Percentiles rank a stretch among this genome's conserved stretches.
phyloP scores from a whole-genome alignment of 1,139 yeast species.

The Debaryomyces coudertii region DNA sequence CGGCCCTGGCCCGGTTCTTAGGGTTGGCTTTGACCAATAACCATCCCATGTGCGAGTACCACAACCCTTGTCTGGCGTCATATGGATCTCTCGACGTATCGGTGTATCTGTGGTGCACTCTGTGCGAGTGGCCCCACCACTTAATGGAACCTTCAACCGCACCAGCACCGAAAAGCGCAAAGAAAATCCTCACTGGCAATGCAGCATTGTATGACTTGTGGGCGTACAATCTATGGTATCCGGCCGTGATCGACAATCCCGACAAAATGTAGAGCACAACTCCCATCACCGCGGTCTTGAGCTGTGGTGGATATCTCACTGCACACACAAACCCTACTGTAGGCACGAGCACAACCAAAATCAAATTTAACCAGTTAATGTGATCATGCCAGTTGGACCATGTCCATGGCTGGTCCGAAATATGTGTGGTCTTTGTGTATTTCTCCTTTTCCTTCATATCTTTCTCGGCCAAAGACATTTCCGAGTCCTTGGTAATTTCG shows the following conservation, averaged over 20 bases:
- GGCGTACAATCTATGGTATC: conserved; percentile 73
- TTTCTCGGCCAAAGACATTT: conserved; percentile 53
- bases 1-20: conserved; percentile 93
- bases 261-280: conserved; percentile 65
- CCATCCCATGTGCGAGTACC: conserved; percentile 98
- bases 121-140: conserved; percentile 99
- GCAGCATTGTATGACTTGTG: conserved; percentile 86
- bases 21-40: conserved; percentile 94
- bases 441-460: conserved; percentile 57
- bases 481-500: conserved; percentile 56
- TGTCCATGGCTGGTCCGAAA: conserved; percentile 93
- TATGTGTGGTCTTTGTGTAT: conserved; percentile 60
- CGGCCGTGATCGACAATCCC: conserved; percentile 92
- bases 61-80: conserved; percentile 93
- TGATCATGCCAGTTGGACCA: conserved; percentile 80
- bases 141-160: conserved; percentile 96
- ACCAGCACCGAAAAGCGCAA: conserved; percentile 89
- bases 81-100: conserved; percentile 97
- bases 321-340: conserved; percentile 59
- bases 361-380: conserved; percentile 89
- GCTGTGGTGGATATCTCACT: conserved; percentile 51
- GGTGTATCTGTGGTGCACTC: conserved; percentile 96
- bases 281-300: conserved; percentile 64
- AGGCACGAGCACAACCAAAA: conserved; percentile 78
- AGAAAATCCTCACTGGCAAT: conserved; percentile 68